Percentiles rank a stretch among this genome's conserved stretches.
phyloP scores from a whole-genome alignment of 225 moss, liverwort and hornwort genomes.

The Marchantia paleacea region DNA sequence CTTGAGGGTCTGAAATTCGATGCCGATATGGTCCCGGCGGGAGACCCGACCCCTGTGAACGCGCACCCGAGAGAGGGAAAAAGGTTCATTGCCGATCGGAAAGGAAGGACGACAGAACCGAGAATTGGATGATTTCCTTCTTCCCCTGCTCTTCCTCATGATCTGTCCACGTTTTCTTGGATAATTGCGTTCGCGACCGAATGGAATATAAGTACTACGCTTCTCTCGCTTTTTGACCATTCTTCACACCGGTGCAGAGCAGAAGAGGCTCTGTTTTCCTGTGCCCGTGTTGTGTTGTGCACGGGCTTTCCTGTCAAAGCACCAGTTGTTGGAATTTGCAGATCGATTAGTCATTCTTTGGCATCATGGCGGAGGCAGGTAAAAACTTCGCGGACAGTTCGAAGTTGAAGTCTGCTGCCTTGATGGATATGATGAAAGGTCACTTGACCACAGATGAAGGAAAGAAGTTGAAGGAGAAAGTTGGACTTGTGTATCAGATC shows the following conservation, averaged over 20 bases:
- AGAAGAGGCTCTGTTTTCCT: not conserved
- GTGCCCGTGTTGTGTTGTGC: not conserved
- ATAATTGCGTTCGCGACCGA: not conserved
- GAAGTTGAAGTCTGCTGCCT: conserved; percentile 71
- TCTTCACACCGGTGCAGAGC: not conserved
- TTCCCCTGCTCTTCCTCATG: not conserved
- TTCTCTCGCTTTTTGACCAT: not conserved
- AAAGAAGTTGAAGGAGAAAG: conserved; percentile 67
- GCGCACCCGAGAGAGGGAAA: not conserved
- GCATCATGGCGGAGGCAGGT: conserved; percentile 47
- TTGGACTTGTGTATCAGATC: conserved; percentile 83
- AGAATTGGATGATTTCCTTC: not conserved
- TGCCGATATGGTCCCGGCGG: not conserved
- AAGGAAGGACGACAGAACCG: not conserved
- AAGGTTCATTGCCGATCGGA: not conserved
- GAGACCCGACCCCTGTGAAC: not conserved
- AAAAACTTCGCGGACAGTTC: conserved; percentile 52
- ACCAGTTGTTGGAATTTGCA: not conserved
- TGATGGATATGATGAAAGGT: conserved; percentile 63
- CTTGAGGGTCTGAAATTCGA: too few relatives aligned
- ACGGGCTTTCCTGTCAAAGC: not conserved
- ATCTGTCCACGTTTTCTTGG: not conserved
- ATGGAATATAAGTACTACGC: not conserved
- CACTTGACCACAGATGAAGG: conserved; percentile 78
- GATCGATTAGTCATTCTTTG: not conserved